Percentiles rank a stretch among this genome's conserved stretches.
Conservation (phyloP, 768 basidiomycete species). For the Tulasnella sp. region DNA sequence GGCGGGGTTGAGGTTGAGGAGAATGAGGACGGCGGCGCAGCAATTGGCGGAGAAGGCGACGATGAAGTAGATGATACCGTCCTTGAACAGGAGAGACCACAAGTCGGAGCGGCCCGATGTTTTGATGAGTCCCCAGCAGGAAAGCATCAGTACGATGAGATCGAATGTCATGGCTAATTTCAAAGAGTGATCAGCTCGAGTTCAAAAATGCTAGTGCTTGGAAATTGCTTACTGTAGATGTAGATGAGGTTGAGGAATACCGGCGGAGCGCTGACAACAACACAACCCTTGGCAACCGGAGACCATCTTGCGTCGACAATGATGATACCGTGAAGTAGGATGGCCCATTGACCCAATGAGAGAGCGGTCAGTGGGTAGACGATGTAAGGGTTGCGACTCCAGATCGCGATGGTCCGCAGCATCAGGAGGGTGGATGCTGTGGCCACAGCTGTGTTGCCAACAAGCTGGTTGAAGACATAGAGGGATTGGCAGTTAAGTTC, state of each 20-base stretch:
- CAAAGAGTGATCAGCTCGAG: conserved; percentile 1
- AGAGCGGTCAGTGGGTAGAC: conserved; percentile 40
- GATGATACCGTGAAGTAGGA: conserved; percentile 49
- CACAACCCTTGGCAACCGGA: conserved; percentile 5
- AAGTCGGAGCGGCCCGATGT: conserved; percentile 44
- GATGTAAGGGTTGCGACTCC: conserved; percentile 48
- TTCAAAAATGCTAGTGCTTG: conserved; percentile 35
- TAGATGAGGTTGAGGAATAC: conserved; percentile 50
- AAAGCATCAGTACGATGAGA: conserved; percentile 49
- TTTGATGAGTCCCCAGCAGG: conserved; percentile 48
- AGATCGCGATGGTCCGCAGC: conserved; percentile 45
- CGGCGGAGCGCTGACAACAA: conserved; percentile 28
- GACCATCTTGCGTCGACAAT: neutral
- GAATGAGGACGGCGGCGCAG: conserved; percentile 10
- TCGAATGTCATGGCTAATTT: conserved; percentile 53
- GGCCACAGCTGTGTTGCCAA: conserved; percentile 19
- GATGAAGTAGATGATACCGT: conserved; percentile 61
- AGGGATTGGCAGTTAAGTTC: conserved; percentile 37
- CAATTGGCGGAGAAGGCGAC: conserved; percentile 50
- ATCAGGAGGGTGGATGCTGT: conserved; percentile 20
- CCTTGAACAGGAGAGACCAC: conserved; percentile 55
- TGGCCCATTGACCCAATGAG: conserved; percentile 55
- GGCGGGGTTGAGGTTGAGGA: conserved; percentile 50
- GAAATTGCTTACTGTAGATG: conserved; percentile 48
- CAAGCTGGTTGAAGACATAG: conserved; percentile 38